A percentile compares a stretch with the other conserved stretches of the same genome.
Evolutionary conservation across 1,284 basidiomycete species (phyloP).

Genomic region (Naganishia albida): DNA sequence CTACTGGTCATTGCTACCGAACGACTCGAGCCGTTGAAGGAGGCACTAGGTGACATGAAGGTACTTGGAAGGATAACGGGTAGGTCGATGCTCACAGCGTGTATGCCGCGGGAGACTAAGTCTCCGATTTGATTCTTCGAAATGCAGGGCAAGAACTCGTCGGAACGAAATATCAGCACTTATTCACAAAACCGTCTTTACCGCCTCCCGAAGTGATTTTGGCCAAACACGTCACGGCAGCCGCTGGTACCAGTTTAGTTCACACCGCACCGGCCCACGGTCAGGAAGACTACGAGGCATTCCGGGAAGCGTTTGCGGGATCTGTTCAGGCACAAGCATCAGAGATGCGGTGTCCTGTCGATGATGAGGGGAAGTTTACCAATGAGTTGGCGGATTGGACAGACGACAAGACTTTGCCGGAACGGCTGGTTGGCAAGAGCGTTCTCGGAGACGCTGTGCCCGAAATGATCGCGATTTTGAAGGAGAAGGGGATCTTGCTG

Average conservation of each 20-base stretch:
- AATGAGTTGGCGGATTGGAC: constrained; percentile 61
- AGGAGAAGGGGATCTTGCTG: constrained; percentile 62
- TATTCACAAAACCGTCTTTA: constrained; percentile 64
- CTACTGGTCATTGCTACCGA: constrained; percentile 71
- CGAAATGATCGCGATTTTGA: constrained; percentile 66
- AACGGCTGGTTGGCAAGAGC: constrained; percentile 65
- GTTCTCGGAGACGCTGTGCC: constrained; percentile 73
- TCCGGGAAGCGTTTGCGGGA: constrained; percentile 53
- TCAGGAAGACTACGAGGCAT: constrained; percentile 83
- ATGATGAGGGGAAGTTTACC: constrained; percentile 75
- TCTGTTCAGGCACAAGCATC: constrained; percentile 22
- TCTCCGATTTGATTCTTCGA: not conserved
- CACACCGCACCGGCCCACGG: constrained; percentile 96
- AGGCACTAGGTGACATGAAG: constrained; percentile 61
- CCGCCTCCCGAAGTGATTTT: constrained; percentile 57
- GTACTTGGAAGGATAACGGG: constrained; percentile 61
- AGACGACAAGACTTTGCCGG: constrained; percentile 54
- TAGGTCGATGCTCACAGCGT: constrained; percentile 38
- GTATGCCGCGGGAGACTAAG: not conserved
- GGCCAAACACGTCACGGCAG: constrained; percentile 72
- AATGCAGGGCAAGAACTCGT: constrained; percentile 65
- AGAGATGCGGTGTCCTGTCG: constrained; percentile 71
- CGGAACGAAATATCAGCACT: constrained; percentile 66
- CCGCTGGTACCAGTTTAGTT: constrained; percentile 93
- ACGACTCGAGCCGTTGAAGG: constrained; percentile 61